Percentiles rank a stretch among this genome's conserved stretches.
Conservation (phyloP, 177 flowering plant species). For the Vitis hybrid region DNA sequence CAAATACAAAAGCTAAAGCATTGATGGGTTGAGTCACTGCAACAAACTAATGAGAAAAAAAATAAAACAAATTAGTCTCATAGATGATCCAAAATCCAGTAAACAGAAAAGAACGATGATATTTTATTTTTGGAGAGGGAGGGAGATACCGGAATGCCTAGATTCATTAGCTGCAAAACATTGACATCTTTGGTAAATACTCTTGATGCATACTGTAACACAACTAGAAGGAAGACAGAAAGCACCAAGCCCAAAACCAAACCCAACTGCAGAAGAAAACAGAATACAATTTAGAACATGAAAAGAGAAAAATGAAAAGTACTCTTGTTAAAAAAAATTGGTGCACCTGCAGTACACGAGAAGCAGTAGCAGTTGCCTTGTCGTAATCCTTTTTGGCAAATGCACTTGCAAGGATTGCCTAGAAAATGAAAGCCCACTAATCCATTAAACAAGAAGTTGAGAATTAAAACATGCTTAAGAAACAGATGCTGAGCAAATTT, state of each 20-base stretch:
- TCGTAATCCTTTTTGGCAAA: conserved; percentile 31
- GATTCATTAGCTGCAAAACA: conserved; percentile 30
- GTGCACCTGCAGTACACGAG: conserved; percentile 31
- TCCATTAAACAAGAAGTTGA: not conserved
- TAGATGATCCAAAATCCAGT: not conserved
- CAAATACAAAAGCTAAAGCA: conserved; percentile 78
- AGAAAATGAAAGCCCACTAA: not conserved
- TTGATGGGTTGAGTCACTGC: conserved; percentile 87
- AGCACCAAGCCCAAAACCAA: conserved; percentile 33
- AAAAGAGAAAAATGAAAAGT: not conserved
- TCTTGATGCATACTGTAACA: conserved; percentile 23
- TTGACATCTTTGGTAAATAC: conserved; percentile 27
- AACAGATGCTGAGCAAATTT: not conserved
- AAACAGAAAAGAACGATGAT: not conserved
- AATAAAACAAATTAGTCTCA: conserved; percentile 4
- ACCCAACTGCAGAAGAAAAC: conserved; percentile 24
- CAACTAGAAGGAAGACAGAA: conserved; percentile 18
- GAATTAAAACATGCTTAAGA: not conserved
- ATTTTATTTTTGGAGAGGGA: not conserved
- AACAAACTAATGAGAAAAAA: conserved; percentile 58
- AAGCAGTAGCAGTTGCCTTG: conserved; percentile 17
- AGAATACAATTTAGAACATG: not conserved
- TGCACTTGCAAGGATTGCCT: conserved; percentile 32
- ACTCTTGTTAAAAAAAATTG: not conserved
- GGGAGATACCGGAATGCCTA: conserved; percentile 34